These are phyloP conservation scores for Ustulina deusta DNA, from an alignment of 2,329 filamentous ascomycete genomes.

Conservation along the genomic window DNA sequence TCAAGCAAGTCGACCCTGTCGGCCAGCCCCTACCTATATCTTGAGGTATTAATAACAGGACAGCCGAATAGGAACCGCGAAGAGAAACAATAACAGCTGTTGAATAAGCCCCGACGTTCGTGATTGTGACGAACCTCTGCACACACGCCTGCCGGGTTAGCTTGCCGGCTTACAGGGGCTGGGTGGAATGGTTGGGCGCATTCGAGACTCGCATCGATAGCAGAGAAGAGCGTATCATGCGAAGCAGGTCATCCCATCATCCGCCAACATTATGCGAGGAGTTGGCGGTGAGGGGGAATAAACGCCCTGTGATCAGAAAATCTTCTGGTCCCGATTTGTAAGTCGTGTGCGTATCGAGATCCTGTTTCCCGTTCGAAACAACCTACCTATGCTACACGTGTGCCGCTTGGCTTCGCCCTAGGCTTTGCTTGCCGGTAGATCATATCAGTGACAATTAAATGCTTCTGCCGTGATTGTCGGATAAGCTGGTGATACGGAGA, in stretches of 20 bases:
- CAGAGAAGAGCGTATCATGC: conserved; percentile 33
- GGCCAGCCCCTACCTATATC: conserved; percentile 37
- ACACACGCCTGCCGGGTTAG: conserved; percentile 13
- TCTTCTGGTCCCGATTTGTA: conserved; percentile 30
- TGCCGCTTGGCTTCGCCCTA: conserved; percentile 17
- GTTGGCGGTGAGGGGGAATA: conserved; percentile 28
- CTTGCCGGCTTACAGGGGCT: conserved; percentile 33
- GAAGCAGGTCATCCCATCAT: conserved; percentile 23
- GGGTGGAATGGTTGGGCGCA: conserved; percentile 25
- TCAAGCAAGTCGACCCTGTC: conserved; percentile 32
- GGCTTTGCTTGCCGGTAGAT: conserved; percentile 29
- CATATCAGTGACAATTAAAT: conserved; percentile 20
- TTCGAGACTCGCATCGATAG: conserved; percentile 30
- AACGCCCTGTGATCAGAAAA: conserved; percentile 18
- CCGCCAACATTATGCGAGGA: conserved; percentile 34
- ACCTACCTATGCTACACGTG: conserved; percentile 2
- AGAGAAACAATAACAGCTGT: conserved; percentile 25
- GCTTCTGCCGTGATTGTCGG: conserved; percentile 13
- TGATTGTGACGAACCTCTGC: conserved; percentile 24
- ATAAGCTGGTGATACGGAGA: conserved; percentile 9
- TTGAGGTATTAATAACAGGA: conserved; percentile 36
- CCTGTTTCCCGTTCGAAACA: conserved; percentile 13
- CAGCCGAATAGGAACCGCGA: conserved; percentile 26
- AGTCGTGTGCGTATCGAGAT: conserved; percentile 28
- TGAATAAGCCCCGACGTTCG: conserved; percentile 33